Evolutionary conservation across 2,329 filamentous ascomycete genomes (phyloP), one percentile per base, ranked within the genome.

Genomic region (Fusarium transvaalense): DNA sequence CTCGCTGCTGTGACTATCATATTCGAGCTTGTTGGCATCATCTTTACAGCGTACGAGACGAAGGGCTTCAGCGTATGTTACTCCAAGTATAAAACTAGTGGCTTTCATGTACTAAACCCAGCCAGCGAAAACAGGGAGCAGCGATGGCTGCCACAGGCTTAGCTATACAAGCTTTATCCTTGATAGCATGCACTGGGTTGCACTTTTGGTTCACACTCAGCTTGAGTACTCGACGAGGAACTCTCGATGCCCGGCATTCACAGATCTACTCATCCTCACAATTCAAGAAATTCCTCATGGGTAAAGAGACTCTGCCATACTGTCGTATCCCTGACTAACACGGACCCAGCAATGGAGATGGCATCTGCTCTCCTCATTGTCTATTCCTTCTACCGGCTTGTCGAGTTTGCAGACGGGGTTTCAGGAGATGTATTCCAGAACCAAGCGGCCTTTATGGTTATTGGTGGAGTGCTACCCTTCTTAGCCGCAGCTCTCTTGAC

Each of bases 61-160:
- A 70, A 65, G 2, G 62, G 61, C n/a, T 50, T 71, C 7, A 74
- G 76, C 65, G 84, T 85, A 71, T 67, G 80, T 75, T 25, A 21
- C 27, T 32, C n/a, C n/a, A 14, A 10, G 25, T 0, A 21, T 3
- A 32, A 15, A n/a, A 41, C 14, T 39, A 32, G 32, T 10, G n/a
- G 13, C 10, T 5, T 6, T 39, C n/a, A 35, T 17, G 29, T 45
- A 45, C 70, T 76, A 29, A 76, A 29, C n/a, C 15, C n/a, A 10
- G 19, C 27, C 19, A 69, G 81, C 79, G 74, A 74, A 53, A 56
- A 58, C 21, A 74, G 77, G 69, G 83, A 12, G 61, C 77, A 29
- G 76, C 75, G 25, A 75, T 86, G 14, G 72, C 83, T n/a, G 75
- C 83, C 9, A 79, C 76, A 3, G 84, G 84, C 10, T 68, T 86